A percentile compares a stretch with the other conserved stretches of the same genome.
Evolutionary conservation across 495 filamentous ascomycete genomes (phyloP).

Genomic region (Xylaria cubensis): DNA sequence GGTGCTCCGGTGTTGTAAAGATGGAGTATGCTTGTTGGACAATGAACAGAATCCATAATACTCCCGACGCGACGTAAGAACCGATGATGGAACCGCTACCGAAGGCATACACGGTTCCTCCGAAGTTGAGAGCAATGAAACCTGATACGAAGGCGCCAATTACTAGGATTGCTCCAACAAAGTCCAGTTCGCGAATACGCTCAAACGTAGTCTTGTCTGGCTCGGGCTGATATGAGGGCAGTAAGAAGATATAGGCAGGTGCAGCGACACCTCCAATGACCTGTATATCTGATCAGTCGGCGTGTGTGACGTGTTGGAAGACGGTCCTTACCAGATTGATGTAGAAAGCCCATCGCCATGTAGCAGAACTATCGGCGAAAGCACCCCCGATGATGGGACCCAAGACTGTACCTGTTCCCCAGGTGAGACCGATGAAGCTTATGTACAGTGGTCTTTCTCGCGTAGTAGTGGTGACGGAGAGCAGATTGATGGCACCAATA

Average conservation of each 20-base stretch:
- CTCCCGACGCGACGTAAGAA: constrained; percentile 53
- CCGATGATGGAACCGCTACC: constrained; percentile 52
- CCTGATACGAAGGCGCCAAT: constrained; percentile 24
- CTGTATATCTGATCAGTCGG: constrained; percentile 53
- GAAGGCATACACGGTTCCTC: constrained; percentile 59
- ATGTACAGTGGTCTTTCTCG: constrained; percentile 51
- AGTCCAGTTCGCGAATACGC: not conserved
- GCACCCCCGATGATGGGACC: constrained; percentile 50
- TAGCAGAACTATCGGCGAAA: constrained; percentile 42
- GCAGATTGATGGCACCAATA: constrained; percentile 49
- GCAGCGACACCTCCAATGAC: constrained; percentile 56
- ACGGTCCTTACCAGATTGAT: not conserved
- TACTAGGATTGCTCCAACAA: constrained; percentile 11
- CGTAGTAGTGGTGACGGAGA: constrained; percentile 48
- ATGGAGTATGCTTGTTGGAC: constrained; percentile 56
- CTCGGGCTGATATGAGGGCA: not conserved
- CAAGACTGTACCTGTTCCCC: not conserved
- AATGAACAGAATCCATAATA: constrained; percentile 55
- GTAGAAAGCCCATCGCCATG: constrained; percentile 55
- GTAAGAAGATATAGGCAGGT: constrained; percentile 7
- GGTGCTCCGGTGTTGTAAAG: constrained; percentile 49
- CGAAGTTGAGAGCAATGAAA: constrained; percentile 44
- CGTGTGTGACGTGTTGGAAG: constrained; percentile 39
- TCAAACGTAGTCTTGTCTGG: not conserved
- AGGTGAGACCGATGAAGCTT: constrained; percentile 38